These are phyloP conservation scores for Apiotrichum laibachii DNA, from an alignment of 1,284 basidiomycete genomes.

Conservation along the genomic window DNA sequence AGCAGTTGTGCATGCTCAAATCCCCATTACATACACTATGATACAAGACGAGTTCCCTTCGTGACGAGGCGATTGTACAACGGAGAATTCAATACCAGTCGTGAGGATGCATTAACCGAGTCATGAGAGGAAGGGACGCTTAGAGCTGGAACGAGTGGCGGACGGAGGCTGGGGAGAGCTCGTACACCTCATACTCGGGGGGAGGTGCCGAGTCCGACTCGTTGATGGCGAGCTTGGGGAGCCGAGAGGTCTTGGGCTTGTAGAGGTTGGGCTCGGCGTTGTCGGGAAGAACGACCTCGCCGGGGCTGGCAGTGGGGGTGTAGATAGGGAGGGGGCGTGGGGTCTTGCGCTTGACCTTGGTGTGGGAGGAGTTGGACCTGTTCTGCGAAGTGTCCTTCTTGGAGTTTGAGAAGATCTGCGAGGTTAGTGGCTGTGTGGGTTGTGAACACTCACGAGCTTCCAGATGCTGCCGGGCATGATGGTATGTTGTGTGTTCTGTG, in stretches of 20 bases:
- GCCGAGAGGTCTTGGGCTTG: neutral
- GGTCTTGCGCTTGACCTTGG: neutral
- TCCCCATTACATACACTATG: neutral
- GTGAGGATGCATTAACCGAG: neutral
- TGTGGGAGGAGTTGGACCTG: neutral
- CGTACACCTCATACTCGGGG: conserved; percentile 1
- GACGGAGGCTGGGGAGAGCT: neutral
- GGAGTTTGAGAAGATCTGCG: neutral
- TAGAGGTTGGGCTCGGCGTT: neutral
- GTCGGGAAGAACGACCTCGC: neutral
- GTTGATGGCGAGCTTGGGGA: neutral
- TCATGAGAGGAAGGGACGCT: neutral
- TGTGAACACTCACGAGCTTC: neutral
- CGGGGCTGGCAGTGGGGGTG: neutral
- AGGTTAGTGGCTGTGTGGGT: neutral
- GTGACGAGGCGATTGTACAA: neutral
- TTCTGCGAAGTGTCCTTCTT: neutral
- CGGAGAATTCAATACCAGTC: neutral
- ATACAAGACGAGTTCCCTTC: neutral
- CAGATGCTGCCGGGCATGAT: conserved; percentile 3
- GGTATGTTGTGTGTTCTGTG: neutral
- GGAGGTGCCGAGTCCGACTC: neutral
- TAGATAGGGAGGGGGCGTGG: neutral
- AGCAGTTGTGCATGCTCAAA: too few species aligned
- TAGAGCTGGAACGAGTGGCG: neutral